These are phyloP conservation scores for Lanmaoa pseudosensibilis DNA, from an alignment of 768 basidiomycete species.

Conservation along the genomic window DNA sequence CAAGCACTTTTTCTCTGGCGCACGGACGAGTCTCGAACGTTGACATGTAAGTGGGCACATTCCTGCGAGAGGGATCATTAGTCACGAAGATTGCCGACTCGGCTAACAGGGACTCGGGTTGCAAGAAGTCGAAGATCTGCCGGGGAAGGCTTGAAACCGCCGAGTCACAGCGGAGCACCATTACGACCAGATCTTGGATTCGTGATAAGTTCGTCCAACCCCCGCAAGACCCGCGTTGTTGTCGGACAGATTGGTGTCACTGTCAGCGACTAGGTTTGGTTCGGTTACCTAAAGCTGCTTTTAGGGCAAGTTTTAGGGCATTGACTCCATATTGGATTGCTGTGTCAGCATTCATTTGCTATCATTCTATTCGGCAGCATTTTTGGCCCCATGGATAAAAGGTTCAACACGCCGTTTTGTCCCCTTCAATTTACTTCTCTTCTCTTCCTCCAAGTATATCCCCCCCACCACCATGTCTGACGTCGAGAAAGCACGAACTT, in stretches of 20 bases:
- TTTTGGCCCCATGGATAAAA: constrained; percentile 20
- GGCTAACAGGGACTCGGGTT: not conserved
- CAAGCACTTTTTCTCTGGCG: too few species aligned
- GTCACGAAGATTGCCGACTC: not conserved
- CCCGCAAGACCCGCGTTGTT: not conserved
- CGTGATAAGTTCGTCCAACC: not conserved
- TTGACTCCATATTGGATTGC: constrained; percentile 1
- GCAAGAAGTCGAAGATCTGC: not conserved
- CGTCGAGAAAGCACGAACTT: constrained; percentile 32
- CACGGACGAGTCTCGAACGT: not conserved
- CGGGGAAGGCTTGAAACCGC: too few species aligned
- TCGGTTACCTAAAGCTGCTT: constrained; percentile 1
- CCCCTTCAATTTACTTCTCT: not conserved
- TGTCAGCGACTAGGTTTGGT: not conserved
- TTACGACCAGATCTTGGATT: not conserved
- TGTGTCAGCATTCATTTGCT: constrained; percentile 26
- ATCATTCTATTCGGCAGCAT: constrained; percentile 15
- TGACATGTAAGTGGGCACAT: not conserved
- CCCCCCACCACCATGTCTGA: constrained; percentile 33
- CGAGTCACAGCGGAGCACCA: not conserved
- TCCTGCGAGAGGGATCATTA: not conserved
- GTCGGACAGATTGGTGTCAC: not conserved
- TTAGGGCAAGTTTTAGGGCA: too few species aligned
- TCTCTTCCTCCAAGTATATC: not conserved
- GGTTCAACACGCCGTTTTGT: not conserved